A percentile compares a stretch with the other conserved stretches of the same genome.
Evolutionary conservation across 2,329 filamentous ascomycete species (phyloP).

Genomic region (Phoma herbarum): DNA sequence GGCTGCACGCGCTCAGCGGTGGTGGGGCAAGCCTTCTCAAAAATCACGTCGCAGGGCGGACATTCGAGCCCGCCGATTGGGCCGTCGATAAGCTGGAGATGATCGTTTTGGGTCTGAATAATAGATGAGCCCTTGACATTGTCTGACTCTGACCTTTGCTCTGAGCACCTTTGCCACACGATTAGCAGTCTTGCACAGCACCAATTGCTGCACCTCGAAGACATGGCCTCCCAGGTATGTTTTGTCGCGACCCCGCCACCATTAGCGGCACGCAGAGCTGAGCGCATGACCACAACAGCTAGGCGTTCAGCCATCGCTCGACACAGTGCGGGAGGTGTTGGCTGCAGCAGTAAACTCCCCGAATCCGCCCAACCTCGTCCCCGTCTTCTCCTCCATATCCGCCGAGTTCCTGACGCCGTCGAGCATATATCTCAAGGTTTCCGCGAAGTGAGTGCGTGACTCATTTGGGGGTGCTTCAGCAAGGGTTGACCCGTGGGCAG

Average conservation of each 20-base stretch:
- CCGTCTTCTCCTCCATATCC: conserved; percentile 82
- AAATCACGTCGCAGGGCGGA: conserved; percentile 18
- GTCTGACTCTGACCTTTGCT: conserved; percentile 9
- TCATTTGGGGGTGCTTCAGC: conserved; percentile 27
- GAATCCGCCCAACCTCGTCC: conserved; percentile 78
- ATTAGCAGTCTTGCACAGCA: conserved; percentile 6
- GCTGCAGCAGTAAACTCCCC: conserved; percentile 59
- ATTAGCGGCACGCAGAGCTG: conserved; percentile 29
- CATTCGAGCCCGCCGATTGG: conserved; percentile 16
- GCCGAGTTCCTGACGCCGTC: conserved; percentile 94
- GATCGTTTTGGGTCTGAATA: conserved; percentile 17
- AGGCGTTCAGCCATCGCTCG: conserved; percentile 67
- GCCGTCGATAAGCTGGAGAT: conserved; percentile 16
- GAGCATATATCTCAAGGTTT: conserved; percentile 92
- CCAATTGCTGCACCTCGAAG: conserved; percentile 9
- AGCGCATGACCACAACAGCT: conserved; percentile 50
- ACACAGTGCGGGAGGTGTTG: conserved; percentile 66
- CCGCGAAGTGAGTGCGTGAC: conserved; percentile 68
- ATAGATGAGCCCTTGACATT: conserved; percentile 22
- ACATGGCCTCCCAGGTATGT: conserved; percentile 42
- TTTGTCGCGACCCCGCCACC: conserved; percentile 1
- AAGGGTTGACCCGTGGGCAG: conserved; percentile 42
- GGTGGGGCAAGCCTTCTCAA: conserved; percentile 16
- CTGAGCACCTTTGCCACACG: conserved; percentile 1
- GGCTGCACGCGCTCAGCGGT: conserved; percentile 1